Base-by-base conservation (phyloP, 768 basidiomycete genomes). In the Boletales sp. region DNA sequence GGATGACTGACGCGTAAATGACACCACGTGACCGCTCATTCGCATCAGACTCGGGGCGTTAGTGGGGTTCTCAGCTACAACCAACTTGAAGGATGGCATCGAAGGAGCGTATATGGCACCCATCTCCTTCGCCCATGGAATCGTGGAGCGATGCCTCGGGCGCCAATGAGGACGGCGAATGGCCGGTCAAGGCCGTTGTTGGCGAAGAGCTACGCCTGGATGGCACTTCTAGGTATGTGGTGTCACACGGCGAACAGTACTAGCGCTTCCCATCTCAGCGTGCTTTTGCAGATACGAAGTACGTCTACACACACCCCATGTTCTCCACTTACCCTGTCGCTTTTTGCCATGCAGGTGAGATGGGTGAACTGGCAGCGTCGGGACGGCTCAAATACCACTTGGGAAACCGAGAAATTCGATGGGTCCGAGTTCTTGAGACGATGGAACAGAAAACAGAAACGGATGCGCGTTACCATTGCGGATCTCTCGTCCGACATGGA, bases 341-440 rank as follows among this genome's bases (percentile, higher is more conserved):
- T 42, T 28, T 32, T 43, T 28, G n/a, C 46, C 30, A 28, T 18
- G 41, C 51, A 83, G 80, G 76, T 80, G 5, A 65, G 70, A 52
- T 83, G 82, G 82, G 69, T 62, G 17, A 65, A 68, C 35, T 84
- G 82, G 82, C 60, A 60, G 18, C 77, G 81, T 21, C 37, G 49
- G 2, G 77, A 83, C 55, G 78, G 75, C 0, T 77, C 81, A 8
- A 78, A 76, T 53, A 76, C 75, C 2, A 82, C 82, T 8, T 84
- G 81, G 81, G 61, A 74, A 35, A 65, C 62, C 19, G 59, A 61
- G 25, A 53, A 17, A 13, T 53, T 63, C 18, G 58, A 66, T 7
- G 51, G 49, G 5, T 7, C 34, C 6, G 41, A 53, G 3, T 40
- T 69, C 40, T 45, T 71, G 48, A 53, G 31, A 14, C n/a, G 25